A percentile compares a stretch with the other conserved stretches of the same genome.
These are phyloP conservation scores for Podosphaera xanthii DNA, from an alignment of 2,329 filamentous ascomycete genomes.

Conservation along the genomic window DNA sequence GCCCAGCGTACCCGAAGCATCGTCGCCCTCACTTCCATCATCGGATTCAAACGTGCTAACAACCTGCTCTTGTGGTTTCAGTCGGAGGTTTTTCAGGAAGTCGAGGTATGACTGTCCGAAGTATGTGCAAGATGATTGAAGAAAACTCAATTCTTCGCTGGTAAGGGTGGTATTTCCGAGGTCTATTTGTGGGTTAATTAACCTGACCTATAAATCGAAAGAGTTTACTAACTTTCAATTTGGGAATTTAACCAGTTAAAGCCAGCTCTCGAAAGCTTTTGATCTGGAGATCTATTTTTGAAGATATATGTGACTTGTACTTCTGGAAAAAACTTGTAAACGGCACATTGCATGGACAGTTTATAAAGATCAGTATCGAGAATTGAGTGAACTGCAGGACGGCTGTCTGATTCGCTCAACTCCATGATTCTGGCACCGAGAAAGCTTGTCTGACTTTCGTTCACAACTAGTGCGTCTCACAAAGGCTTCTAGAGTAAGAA, in stretches of 20 bases:
- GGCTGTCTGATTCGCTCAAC: constrained; percentile 42
- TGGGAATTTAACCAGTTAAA: constrained; percentile 72
- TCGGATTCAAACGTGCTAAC: constrained; percentile 30
- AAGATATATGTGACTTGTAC: constrained; percentile 73
- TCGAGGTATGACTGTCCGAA: constrained; percentile 54
- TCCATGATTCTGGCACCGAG: constrained; percentile 23
- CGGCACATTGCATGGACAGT: constrained; percentile 94
- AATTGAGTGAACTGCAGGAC: constrained; percentile 57
- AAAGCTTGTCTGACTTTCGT: too few relatives aligned
- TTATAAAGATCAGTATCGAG: constrained; percentile 70
- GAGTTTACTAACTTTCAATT: constrained; percentile 39
- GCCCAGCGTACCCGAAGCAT: constrained; percentile 50
- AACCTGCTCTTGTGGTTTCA: constrained; percentile 65
- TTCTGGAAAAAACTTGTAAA: constrained; percentile 76
- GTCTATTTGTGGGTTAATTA: constrained; percentile 27
- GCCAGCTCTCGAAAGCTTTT: constrained; percentile 65
- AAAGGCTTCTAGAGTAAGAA: too few relatives aligned
- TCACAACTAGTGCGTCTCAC: too few relatives aligned
- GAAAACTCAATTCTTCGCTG: constrained; percentile 56
- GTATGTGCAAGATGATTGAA: constrained; percentile 61
- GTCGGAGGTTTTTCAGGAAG: constrained; percentile 60
- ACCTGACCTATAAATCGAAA: neutral
- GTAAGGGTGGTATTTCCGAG: constrained; percentile 64
- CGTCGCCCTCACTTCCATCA: constrained; percentile 35
- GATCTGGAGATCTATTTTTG: constrained; percentile 85